These are phyloP conservation scores for Lentithecium fluviatile DNA, from an alignment of 495 filamentous ascomycete species.

Conservation along the genomic window DNA sequence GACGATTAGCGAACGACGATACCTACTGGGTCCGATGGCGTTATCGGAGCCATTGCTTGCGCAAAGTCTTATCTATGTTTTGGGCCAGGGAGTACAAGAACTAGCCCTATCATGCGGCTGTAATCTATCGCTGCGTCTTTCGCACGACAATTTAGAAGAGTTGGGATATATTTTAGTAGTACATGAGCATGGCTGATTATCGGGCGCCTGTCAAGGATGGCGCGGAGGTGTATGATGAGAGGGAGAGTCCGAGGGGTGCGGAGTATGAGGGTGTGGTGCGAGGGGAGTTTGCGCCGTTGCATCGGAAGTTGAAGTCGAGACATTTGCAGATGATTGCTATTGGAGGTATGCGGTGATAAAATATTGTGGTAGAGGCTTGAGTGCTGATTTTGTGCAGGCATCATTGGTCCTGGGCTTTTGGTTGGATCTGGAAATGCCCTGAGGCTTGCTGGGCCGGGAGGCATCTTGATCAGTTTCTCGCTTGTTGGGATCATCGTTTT, in stretches of 20 bases:
- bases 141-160: too few species aligned
- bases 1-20: too few species aligned
- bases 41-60: too few species aligned
- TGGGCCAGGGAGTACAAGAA: too few species aligned
- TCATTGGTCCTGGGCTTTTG: conserved; percentile 35
- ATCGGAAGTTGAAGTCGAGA: conserved; percentile 63
- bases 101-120: too few species aligned
- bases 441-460: conserved; percentile 59
- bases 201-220: background rate
- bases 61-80: too few species aligned
- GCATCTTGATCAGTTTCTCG: conserved; percentile 63
- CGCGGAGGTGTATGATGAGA: background rate
- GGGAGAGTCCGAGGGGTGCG: background rate
- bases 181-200: background rate
- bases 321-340: conserved; percentile 73
- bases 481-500: conserved; percentile 63
- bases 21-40: too few species aligned
- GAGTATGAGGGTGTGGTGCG: conserved; percentile 2
- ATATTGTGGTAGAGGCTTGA: background rate
- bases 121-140: too few species aligned
- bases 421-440: conserved; percentile 63
- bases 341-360: conserved; percentile 40
- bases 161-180: too few species aligned
- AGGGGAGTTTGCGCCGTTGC: conserved; percentile 10
- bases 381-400: conserved; percentile 31